Base-by-base conservation (phyloP, 805 yeast species). In the Candida morakotiae region DNA sequence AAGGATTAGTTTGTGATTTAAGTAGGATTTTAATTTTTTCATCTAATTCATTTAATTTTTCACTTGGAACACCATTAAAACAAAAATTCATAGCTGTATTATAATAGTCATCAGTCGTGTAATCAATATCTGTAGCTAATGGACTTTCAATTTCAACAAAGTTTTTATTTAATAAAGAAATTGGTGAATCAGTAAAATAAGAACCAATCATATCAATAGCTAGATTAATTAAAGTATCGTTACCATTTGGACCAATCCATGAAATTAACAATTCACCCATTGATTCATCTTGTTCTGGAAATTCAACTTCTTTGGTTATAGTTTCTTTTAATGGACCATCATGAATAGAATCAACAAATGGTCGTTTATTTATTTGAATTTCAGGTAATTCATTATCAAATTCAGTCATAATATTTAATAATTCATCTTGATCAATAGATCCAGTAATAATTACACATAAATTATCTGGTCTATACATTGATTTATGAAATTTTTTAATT, bases 231-330 rank as follows among this genome's bases (percentile, higher is more conserved):
- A 79, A 52, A 10, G 67, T 53, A 28, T 82, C 76, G 8, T 59
- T 53, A 26, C 73, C 74, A 10, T 67, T 62, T 7, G 95, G 95
- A 6, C 97, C 97, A 34, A 86, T 70, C 91, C 95, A 89, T 3
- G 84, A 67, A 18, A 93, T 60, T 13, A 72, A 51, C 1, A 87
- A 51, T 49, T 86, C 93, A 25, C 96, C 95, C 58, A 80, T 75
- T 9, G 84, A 69, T 59, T 88, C 97, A 52, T 87, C 96, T 40
- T 77, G 72, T 50, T 93, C 98, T 2, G 98, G 96, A 52, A 93
- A 93, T 41, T 79, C 81, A 18, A 88, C 74, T 3, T 65, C 69
- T 26, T 74, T 69, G 9, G 73, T 60, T 5, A 69, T 53, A 2
- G 64, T 57, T 35, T 71, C 52, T 3, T 48, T 37, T 27, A 58